These are phyloP conservation scores for Aspergillus panamensis DNA, from an alignment of 495 filamentous ascomycete species.

Conservation along the genomic window DNA sequence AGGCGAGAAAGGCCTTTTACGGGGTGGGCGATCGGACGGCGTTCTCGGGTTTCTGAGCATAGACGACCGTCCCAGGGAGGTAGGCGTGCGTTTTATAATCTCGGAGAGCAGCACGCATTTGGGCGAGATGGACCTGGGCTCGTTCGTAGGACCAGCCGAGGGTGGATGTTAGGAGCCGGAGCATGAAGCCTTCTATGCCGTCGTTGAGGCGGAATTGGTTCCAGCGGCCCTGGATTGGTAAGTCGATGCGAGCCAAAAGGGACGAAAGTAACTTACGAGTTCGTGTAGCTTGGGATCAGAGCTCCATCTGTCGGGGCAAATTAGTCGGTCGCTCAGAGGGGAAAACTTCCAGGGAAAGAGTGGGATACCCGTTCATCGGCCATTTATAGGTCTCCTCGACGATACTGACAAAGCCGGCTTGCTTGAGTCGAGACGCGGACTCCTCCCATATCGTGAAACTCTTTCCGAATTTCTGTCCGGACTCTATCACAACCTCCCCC, in stretches of 20 bases:
- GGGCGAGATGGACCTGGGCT: conserved; percentile 24
- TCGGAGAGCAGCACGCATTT: conserved; percentile 24
- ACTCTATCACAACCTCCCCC: conserved; percentile 49
- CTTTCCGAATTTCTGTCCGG: conserved; percentile 48
- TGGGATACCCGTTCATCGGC: conserved; percentile 40
- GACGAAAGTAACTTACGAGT: conserved; percentile 33
- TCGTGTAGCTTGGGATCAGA: conserved; percentile 60
- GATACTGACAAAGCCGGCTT: conserved; percentile 58
- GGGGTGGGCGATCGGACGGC: not conserved
- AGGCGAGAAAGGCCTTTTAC: not conserved
- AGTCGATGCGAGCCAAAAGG: not conserved
- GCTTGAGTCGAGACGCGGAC: conserved; percentile 31
- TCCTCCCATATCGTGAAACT: conserved; percentile 46
- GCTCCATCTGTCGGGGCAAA: conserved; percentile 50
- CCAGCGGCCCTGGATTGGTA: conserved; percentile 45
- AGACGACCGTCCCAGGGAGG: conserved; percentile 25
- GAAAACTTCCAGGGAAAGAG: not conserved
- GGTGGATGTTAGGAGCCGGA: conserved; percentile 59
- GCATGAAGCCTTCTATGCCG: conserved; percentile 54
- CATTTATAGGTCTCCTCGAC: conserved; percentile 56
- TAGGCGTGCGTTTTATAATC: conserved; percentile 26
- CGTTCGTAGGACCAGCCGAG: conserved; percentile 33
- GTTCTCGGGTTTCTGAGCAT: conserved; percentile 21
- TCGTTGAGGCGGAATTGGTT: conserved; percentile 58
- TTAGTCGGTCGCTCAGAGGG: not conserved